Conservation (phyloP, 345 rosid species). For the Brassica juncea region DNA sequence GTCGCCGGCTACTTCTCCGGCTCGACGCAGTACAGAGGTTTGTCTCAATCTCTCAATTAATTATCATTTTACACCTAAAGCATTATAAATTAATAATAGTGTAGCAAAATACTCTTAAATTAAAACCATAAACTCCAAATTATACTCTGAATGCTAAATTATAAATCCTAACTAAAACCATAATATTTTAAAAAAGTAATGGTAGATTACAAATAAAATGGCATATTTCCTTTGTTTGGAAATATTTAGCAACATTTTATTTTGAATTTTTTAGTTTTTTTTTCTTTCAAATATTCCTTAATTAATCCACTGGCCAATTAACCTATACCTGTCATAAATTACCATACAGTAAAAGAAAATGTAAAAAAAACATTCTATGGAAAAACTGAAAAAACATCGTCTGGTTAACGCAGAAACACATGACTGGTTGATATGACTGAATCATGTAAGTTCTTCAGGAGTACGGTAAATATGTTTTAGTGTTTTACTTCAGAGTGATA, state of each 20-base stretch:
- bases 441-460: slow-evolving; percentile 39
- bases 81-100: background rate
- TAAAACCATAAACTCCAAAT: background rate
- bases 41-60: slow-evolving; percentile 5
- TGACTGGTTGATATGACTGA: slow-evolving; percentile 38
- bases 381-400: slow-evolving; percentile 36
- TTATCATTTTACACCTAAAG: background rate
- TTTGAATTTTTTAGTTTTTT: background rate
- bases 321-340: background rate
- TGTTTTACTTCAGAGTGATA: background rate
- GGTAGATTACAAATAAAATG: background rate
- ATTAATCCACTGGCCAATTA: background rate
- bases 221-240: background rate
- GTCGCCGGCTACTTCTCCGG: slow-evolving; percentile 68
- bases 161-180: background rate
- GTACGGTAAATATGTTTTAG: slow-evolving; percentile 40
- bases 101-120: background rate
- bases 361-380: slow-evolving; percentile 35
- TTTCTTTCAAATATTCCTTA: background rate
- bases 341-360: slow-evolving; percentile 8
- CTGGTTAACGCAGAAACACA: slow-evolving; percentile 39
- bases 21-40: slow-evolving; percentile 42
- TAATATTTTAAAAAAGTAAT: background rate
- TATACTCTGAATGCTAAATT: background rate
- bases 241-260: background rate